These are phyloP conservation scores for Warburgia ugandensis DNA, from an alignment of 164 flowering plant species.

Conservation along the genomic window DNA sequence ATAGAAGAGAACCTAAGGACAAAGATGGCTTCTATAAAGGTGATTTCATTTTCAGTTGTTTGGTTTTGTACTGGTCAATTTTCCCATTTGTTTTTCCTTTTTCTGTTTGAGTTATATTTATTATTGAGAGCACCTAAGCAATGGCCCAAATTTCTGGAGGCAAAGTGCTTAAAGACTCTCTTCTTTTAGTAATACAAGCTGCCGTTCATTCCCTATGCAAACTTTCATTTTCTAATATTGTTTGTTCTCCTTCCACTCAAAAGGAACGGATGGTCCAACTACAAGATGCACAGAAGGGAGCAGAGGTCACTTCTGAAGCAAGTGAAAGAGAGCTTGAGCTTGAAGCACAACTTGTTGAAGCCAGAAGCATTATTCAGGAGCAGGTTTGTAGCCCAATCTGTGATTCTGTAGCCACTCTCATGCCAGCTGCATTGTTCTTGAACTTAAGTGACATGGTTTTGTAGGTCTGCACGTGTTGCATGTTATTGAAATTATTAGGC, in stretches of 20 bases:
- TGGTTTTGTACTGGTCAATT: not conserved
- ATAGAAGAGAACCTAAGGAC: constrained; percentile 89
- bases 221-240: not conserved
- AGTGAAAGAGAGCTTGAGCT: constrained; percentile 97
- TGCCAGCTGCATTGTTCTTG: too few species aligned
- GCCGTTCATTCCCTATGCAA: not conserved
- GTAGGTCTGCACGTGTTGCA: too few species aligned
- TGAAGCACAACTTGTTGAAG: constrained; percentile 99
- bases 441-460: too few species aligned
- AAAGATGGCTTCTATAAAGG: constrained; percentile 95
- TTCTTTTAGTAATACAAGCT: not conserved
- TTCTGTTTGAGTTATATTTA: not conserved
- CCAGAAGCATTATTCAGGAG: constrained; percentile 97
- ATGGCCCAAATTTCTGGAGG: not conserved
- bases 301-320: constrained; percentile 92
- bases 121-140: not conserved
- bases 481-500: too few species aligned
- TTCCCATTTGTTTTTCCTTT: not conserved
- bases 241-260: not conserved
- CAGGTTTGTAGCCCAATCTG: constrained; percentile 47
- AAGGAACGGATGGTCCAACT: constrained; percentile 90
- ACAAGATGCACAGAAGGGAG: constrained; percentile 88
- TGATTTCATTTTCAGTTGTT: constrained; percentile 10
- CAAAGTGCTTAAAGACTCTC: not conserved
- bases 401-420: too few species aligned